Percentiles rank a stretch among this genome's conserved stretches.
These are phyloP conservation scores for Alopecurus myosuroides DNA, from an alignment of 176 grass and related monocot genomes.

Conservation along the genomic window DNA sequence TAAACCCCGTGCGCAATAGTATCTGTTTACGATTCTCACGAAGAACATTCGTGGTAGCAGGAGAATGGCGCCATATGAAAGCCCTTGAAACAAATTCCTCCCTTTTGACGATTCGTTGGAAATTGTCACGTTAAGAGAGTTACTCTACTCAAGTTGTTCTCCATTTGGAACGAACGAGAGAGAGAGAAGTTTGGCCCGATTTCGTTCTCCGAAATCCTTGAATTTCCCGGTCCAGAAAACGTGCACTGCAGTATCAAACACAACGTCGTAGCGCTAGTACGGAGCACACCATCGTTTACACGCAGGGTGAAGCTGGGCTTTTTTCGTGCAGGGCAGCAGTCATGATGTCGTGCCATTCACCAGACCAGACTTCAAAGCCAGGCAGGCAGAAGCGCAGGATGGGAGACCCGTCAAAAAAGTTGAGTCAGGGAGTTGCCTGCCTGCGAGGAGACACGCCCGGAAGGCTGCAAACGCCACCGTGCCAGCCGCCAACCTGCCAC, in stretches of 20 bases:
- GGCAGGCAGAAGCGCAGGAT: slow-evolving; percentile 8
- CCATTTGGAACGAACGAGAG: neutral
- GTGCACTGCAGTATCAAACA: neutral
- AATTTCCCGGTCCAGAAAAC: neutral
- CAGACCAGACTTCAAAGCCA: slow-evolving; percentile 10
- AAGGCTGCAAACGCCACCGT: slow-evolving; percentile 5
- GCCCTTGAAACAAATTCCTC: neutral
- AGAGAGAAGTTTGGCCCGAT: neutral
- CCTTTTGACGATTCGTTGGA: no score
- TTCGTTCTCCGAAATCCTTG: neutral
- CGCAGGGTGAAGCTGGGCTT: neutral
- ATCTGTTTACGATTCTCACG: neutral
- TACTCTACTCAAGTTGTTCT: no score
- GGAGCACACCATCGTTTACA: neutral
- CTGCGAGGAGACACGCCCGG: neutral
- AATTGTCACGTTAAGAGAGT: no score
- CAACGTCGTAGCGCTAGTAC: neutral
- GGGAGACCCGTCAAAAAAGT: slow-evolving; percentile 17
- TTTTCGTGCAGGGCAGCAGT: neutral
- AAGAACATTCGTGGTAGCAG: slow-evolving; percentile 10
- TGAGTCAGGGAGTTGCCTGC: slow-evolving; percentile 33
- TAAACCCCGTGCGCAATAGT: neutral
- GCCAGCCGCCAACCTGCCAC: neutral
- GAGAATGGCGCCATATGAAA: neutral
- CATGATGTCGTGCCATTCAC: slow-evolving; percentile 2